These are phyloP conservation scores for Tylopilus plumbeoviolaceoides DNA, from an alignment of 768 basidiomycete species.

Conservation along the genomic window DNA sequence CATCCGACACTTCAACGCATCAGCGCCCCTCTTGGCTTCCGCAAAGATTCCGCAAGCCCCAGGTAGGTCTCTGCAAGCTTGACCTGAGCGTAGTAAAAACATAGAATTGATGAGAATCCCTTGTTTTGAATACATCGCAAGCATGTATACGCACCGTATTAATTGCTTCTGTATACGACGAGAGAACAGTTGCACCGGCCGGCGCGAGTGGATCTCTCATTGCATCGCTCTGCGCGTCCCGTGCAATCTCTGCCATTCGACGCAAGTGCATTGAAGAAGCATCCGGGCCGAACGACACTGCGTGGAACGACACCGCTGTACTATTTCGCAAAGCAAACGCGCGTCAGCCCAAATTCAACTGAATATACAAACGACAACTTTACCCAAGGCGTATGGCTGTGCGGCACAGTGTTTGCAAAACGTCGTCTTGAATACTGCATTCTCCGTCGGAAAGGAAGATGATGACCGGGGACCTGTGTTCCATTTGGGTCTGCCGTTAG, in stretches of 20 bases:
- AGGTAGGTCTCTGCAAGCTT: slow-evolving; percentile 52
- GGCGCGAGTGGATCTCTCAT: slow-evolving; percentile 39
- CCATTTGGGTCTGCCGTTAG: neutral
- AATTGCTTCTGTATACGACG: slow-evolving; percentile 47
- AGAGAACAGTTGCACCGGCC: slow-evolving; percentile 31
- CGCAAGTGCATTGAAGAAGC: slow-evolving; percentile 28
- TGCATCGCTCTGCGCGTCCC: slow-evolving; percentile 40
- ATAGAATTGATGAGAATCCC: neutral
- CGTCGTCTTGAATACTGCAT: neutral
- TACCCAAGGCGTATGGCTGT: slow-evolving; percentile 45
- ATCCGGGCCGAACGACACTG: slow-evolving; percentile 51
- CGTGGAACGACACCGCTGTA: slow-evolving; percentile 53
- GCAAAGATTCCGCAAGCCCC: slow-evolving; percentile 52
- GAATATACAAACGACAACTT: no score
- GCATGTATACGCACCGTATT: slow-evolving; percentile 34
- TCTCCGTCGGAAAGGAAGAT: no score
- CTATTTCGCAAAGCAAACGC: slow-evolving; percentile 24
- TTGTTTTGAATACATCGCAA: no score
- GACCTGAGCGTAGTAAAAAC: slow-evolving; percentile 34
- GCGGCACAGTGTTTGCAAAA: slow-evolving; percentile 39
- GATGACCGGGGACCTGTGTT: no score
- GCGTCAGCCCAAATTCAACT: neutral
- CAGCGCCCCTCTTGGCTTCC: slow-evolving; percentile 51
- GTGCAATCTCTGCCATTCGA: slow-evolving; percentile 50
- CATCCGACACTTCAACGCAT: slow-evolving; percentile 24